phyloP scores from a whole-genome alignment of 2,329 filamentous ascomycete species.

The Elsinoe batatas region DNA sequence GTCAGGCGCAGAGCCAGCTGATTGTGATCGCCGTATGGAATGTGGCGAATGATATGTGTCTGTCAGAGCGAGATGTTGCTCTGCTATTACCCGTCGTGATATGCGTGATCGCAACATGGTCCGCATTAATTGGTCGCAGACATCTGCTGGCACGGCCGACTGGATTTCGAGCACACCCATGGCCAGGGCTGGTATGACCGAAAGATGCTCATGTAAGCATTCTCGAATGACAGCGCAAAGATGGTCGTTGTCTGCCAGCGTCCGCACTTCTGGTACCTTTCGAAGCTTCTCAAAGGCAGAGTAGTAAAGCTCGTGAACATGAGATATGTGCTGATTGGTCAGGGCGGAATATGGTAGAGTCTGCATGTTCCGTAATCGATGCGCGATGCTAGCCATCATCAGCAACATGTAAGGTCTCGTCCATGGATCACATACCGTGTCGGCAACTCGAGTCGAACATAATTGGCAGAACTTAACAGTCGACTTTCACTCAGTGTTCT shows the following conservation, averaged over 20 bases:
- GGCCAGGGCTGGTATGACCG: slow-evolving; percentile 85
- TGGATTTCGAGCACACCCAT: slow-evolving; percentile 91
- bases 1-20: slow-evolving; percentile 41
- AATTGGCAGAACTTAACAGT: slow-evolving; percentile 89
- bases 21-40: slow-evolving; percentile 53
- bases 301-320: slow-evolving; percentile 96
- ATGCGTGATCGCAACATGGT: slow-evolving; percentile 85
- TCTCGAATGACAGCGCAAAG: slow-evolving; percentile 72
- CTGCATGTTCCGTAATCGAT: slow-evolving; percentile 95
- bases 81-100: slow-evolving; percentile 88
- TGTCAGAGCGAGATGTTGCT: slow-evolving; percentile 90
- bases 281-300: slow-evolving; percentile 89
- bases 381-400: slow-evolving; percentile 56
- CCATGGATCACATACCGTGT: slow-evolving; percentile 48
- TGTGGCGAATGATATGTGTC: slow-evolving; percentile 88
- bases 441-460: slow-evolving; percentile 88
- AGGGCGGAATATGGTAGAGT: slow-evolving; percentile 91
- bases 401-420: too few relatives aligned
- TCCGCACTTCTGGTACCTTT: slow-evolving; percentile 71
- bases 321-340: slow-evolving; percentile 85
- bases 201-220: slow-evolving; percentile 77
- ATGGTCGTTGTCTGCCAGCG: slow-evolving; percentile 77
- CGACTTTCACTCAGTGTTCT: slow-evolving; percentile 83
- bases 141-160: slow-evolving; percentile 66
- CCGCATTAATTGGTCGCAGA: slow-evolving; percentile 92